A percentile compares a stretch with the other conserved stretches of the same genome.
These are phyloP conservation scores for Zopfia rhizophila DNA, from an alignment of 2,329 filamentous ascomycete genomes.

Conservation along the genomic window DNA sequence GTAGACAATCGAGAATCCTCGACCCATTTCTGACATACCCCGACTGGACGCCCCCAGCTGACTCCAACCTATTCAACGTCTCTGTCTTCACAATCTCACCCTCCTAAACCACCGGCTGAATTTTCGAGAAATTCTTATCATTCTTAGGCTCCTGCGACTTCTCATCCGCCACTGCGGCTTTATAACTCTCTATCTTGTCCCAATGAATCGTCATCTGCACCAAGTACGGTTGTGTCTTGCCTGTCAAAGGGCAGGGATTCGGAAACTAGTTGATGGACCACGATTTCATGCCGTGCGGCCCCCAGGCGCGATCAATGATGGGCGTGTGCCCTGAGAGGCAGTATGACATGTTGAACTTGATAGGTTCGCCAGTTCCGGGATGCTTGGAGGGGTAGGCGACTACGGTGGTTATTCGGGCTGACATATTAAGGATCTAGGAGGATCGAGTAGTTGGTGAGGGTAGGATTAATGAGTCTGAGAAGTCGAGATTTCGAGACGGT, in stretches of 20 bases:
- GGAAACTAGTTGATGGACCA: conserved; percentile 28
- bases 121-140: conserved; percentile 28
- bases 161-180: conserved; percentile 17
- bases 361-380: conserved; percentile 42
- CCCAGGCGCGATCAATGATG: conserved; percentile 52
- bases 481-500: too few relatives aligned
- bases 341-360: conserved; percentile 58
- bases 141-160: conserved; percentile 22
- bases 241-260: conserved; percentile 26
- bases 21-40: neutral
- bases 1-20: too few relatives aligned
- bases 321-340: conserved; percentile 58
- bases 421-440: too few relatives aligned
- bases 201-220: conserved; percentile 25
- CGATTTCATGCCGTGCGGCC: conserved; percentile 46
- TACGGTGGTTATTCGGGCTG: too few relatives aligned
- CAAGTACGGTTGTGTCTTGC: conserved; percentile 24
- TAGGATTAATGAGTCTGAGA: too few relatives aligned
- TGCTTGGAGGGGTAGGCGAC: conserved; percentile 41
- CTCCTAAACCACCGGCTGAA: conserved; percentile 27
- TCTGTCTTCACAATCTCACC: conserved; percentile 8
- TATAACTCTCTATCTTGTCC: conserved; percentile 20
- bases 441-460: too few relatives aligned
- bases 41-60: neutral
- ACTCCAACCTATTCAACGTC: conserved; percentile 1